These are phyloP conservation scores for Aspergillus sp. DNA, from an alignment of 2,329 filamentous ascomycete genomes.

Conservation along the genomic window DNA sequence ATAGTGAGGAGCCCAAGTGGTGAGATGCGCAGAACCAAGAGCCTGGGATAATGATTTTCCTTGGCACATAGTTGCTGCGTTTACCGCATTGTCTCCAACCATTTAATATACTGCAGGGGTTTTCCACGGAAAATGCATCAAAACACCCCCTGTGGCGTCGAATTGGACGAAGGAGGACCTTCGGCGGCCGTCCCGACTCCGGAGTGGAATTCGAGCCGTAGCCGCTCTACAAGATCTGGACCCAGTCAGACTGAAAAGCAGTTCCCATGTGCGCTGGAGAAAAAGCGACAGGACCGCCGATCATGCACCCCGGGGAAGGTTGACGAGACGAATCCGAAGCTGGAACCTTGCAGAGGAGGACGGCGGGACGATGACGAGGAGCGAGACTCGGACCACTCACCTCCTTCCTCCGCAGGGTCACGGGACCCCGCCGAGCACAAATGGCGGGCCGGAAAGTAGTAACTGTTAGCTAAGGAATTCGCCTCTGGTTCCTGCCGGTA, in stretches of 20 bases:
- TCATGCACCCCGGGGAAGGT: conserved; percentile 11
- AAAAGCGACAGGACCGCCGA: not conserved
- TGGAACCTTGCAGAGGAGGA: not conserved
- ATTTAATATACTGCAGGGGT: not conserved
- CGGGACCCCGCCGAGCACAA: conserved; percentile 12
- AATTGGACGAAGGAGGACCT: not conserved
- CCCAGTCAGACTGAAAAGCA: conserved; percentile 4
- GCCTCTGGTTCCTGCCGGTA: conserved; percentile 3
- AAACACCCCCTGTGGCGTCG: not conserved
- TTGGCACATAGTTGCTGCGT: not conserved
- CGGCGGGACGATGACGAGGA: not conserved
- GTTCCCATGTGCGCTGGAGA: conserved; percentile 7
- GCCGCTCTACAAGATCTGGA: conserved; percentile 5
- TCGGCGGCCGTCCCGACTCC: not conserved
- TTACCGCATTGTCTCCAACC: not conserved
- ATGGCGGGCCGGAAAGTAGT: conserved; percentile 10
- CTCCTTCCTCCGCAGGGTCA: conserved; percentile 8
- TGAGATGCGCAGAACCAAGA: not conserved
- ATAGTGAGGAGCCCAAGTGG: not conserved
- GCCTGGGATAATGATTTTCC: not conserved
- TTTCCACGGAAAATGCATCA: not conserved
- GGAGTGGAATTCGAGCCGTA: not conserved
- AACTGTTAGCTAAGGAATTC: conserved; percentile 20
- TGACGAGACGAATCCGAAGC: not conserved
- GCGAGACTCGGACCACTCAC: not conserved